Conservation (phyloP, 2,329 filamentous ascomycete genomes). For the Drechslera avenae region DNA sequence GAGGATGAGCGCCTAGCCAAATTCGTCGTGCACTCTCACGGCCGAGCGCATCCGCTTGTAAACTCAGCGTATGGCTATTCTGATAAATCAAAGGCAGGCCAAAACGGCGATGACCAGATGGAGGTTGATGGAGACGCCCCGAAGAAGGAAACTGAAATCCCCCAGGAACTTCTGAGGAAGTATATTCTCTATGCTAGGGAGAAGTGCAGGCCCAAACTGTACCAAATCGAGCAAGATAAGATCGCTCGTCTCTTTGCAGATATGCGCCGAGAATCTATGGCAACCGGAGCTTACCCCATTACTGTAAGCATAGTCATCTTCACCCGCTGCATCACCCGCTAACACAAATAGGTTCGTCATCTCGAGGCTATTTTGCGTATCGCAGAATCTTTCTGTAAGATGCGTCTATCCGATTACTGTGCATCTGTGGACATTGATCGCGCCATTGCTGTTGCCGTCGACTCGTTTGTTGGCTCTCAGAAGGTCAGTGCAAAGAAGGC, state of each 20-base stretch:
- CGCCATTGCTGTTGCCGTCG: slow-evolving; percentile 93
- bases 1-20: slow-evolving; percentile 93
- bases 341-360: slow-evolving; percentile 78
- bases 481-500: slow-evolving; percentile 99
- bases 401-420: slow-evolving; percentile 97
- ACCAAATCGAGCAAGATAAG: slow-evolving; percentile 98
- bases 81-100: slow-evolving; percentile 28
- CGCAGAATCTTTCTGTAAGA: slow-evolving; percentile 91
- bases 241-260: slow-evolving; percentile 91
- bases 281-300: slow-evolving; percentile 95
- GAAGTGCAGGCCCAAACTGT: slow-evolving; percentile 86
- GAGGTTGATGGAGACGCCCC: slow-evolving; percentile 57
- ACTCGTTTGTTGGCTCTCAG: slow-evolving; percentile 93
- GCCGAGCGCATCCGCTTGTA: slow-evolving; percentile 76
- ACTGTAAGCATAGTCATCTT: slow-evolving; percentile 67
- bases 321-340: slow-evolving; percentile 8
- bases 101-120: slow-evolving; percentile 53
- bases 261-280: slow-evolving; percentile 90
- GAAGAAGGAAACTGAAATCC: slow-evolving; percentile 72
- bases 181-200: slow-evolving; percentile 96
- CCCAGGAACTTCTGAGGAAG: slow-evolving; percentile 89
- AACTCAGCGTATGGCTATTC: slow-evolving; percentile 44
- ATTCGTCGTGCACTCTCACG: slow-evolving; percentile 94
- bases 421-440: slow-evolving; percentile 89
- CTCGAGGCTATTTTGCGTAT: slow-evolving; percentile 97